Base-by-base conservation (phyloP, 192 early-diverging fungal species). In the Gamsiella multidivaricata region DNA sequence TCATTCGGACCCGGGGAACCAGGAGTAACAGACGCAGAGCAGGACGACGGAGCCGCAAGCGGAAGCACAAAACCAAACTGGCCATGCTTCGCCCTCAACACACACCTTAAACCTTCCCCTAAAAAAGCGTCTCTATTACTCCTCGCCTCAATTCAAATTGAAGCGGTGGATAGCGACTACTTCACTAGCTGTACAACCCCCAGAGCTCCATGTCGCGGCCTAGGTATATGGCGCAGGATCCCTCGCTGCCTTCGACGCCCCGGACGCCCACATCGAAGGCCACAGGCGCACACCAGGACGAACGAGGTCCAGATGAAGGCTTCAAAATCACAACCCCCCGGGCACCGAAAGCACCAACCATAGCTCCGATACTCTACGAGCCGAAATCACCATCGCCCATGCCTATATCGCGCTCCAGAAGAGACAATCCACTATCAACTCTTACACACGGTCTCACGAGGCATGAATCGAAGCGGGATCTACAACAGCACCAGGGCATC, bases 301-400 rank as follows among this genome's bases (percentile, higher is more conserved):
- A 32, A 25, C 20, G 45, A 5, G 11, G 17, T 5, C 31, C 43
- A 34, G 59, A 7, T 4, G 31, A 49, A 15, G 45, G 26, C 26
- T 37, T 33, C 31, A 37, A 61, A 14, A 20, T 47, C 2, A 4
- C 29, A 10, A 49, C 59, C 22, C 59, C 59, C 10, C 14, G 25
- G 31, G 59, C 59, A 9, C 59, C 59, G 17, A 61, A 32, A 28
- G 34, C 59, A 2, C 59, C 46, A 31, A 61, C 34, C 11, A 12
- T 14, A 34, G 28, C 45, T 5, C 45, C 45, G 3, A 18, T 41
- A 23, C 26, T 47, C 2, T 32, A 61, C 34, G 59, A 49, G 12
- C 59, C 59, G 11, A 61, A 43, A 1, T 61, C 59, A 5, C 59
- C 59, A 61, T 28, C 59, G 4, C 59, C 59, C 28, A 47, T 61